Evolutionary conservation across 441 rosid species (phyloP).

Genomic region (Sinapis alba): DNA sequence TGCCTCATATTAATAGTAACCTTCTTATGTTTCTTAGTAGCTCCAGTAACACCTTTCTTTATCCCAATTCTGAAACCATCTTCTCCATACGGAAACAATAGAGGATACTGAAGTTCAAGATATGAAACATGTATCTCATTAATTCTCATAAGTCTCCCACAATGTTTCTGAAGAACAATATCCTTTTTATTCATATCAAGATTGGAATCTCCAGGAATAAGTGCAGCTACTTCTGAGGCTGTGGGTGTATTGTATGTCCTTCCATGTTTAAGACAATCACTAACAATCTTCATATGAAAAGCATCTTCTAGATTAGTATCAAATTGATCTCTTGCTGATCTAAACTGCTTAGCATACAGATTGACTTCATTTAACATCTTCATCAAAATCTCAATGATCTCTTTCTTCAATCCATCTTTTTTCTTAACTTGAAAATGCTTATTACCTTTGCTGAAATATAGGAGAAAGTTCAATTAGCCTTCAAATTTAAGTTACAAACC

Average conservation of each 20-base stretch:
- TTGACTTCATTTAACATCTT: background rate
- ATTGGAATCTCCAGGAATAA: background rate
- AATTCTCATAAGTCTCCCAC: background rate
- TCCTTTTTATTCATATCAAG: background rate
- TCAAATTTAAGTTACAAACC: no score
- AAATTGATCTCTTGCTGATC: background rate
- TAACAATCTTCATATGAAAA: background rate
- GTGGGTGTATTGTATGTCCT: background rate
- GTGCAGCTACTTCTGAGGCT: background rate
- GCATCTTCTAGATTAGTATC: background rate
- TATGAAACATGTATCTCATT: background rate
- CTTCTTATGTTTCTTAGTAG: background rate
- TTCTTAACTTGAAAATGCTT: background rate
- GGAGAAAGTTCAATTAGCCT: no score
- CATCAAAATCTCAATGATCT: background rate
- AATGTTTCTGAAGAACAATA: background rate
- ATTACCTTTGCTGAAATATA: background rate
- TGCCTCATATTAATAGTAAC: background rate
- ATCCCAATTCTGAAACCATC: background rate
- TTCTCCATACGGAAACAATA: background rate
- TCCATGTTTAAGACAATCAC: background rate
- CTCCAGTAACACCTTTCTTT: background rate
- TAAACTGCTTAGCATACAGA: background rate
- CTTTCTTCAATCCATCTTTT: background rate
- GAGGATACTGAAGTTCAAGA: background rate